phyloP scores from a whole-genome alignment of 2,329 filamentous ascomycete species.

The Sclerotinia spermophila region DNA sequence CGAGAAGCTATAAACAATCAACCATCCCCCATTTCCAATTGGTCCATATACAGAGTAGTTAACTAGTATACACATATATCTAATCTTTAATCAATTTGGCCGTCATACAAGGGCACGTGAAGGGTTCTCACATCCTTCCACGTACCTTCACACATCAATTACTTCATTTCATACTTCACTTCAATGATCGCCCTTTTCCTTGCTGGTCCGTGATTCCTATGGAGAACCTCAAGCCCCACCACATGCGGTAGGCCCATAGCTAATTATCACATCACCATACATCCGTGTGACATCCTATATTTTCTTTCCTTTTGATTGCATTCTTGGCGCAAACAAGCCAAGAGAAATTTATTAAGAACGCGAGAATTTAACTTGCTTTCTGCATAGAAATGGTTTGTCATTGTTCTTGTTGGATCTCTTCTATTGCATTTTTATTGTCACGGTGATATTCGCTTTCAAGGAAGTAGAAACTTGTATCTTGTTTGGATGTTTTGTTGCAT shows the following conservation, averaged over 20 bases:
- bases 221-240: neutral
- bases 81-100: neutral
- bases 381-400: neutral
- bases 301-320: constrained; percentile 1
- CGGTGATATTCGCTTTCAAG: neutral
- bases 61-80: too few relatives aligned
- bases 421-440: neutral
- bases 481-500: neutral
- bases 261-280: too few relatives aligned
- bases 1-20: neutral
- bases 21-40: neutral
- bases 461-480: neutral
- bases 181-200: neutral
- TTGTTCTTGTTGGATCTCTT: neutral
- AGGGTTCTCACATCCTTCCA: neutral
- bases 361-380: neutral
- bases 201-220: neutral
- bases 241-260: neutral
- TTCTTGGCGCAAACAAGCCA: neutral
- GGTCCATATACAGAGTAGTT: too few relatives aligned
- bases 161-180: too few relatives aligned
- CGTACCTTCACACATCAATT: neutral
- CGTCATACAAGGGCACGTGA: neutral
- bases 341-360: neutral
- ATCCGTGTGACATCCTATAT: neutral